phyloP scores from a whole-genome alignment of 2,329 filamentous ascomycete genomes.

The Penicillium verrucosum region DNA sequence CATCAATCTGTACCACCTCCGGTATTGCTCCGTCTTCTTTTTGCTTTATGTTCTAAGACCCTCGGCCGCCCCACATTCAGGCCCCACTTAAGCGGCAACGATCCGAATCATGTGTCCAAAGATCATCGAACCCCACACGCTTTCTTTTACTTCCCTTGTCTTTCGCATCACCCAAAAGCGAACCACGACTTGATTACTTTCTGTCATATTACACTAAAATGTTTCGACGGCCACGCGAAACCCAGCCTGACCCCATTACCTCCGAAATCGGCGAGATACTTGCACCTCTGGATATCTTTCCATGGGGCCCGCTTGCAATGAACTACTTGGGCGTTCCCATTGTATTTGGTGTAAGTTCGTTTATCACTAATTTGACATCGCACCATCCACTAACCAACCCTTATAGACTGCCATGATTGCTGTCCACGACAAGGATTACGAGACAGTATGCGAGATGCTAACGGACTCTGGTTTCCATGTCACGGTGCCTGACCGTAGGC shows the following conservation, averaged over 20 bases:
- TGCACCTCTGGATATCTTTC: neutral
- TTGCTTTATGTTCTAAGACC: neutral
- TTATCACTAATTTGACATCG: too few relatives aligned
- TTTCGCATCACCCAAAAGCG: neutral
- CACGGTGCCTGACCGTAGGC: too few relatives aligned
- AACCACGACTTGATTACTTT: neutral
- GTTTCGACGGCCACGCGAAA: neutral
- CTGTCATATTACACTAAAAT: neutral
- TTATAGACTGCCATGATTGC: neutral
- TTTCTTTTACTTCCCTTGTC: neutral
- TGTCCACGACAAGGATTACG: neutral
- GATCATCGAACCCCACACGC: neutral
- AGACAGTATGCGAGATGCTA: neutral
- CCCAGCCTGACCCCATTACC: neutral
- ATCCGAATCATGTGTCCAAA: neutral
- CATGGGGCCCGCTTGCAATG: neutral
- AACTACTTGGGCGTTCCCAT: neutral
- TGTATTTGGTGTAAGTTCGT: neutral
- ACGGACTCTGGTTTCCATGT: too few relatives aligned
- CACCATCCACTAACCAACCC: neutral
- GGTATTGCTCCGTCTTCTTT: neutral
- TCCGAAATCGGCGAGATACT: accelerated
- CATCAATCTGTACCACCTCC: too few relatives aligned
- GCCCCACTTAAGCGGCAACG: neutral
- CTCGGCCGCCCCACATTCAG: neutral